These are phyloP conservation scores for Antonospora locustae DNA, from an alignment of 371 early-diverging fungal species.

Conservation along the genomic window DNA sequence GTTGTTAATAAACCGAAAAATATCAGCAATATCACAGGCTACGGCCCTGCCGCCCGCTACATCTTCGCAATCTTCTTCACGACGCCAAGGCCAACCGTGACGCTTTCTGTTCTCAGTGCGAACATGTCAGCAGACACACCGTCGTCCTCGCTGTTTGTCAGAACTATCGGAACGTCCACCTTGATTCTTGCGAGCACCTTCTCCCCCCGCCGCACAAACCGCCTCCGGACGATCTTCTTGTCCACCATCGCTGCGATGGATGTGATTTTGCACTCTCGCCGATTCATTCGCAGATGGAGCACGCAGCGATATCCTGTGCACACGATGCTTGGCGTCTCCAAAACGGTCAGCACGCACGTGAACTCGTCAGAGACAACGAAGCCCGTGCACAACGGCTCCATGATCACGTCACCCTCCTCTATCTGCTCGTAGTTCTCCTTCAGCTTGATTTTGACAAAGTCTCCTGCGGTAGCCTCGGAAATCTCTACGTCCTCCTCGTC, in stretches of 20 bases:
- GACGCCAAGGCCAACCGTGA: constrained; percentile 53
- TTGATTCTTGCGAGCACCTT: constrained; percentile 46
- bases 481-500: constrained; percentile 54
- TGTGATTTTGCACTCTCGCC: constrained; percentile 38
- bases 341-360: constrained; percentile 43
- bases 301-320: constrained; percentile 50
- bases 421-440: constrained; percentile 47
- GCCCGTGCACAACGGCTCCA: constrained; percentile 4
- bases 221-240: constrained; percentile 44
- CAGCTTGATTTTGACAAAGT: constrained; percentile 48
- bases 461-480: constrained; percentile 42
- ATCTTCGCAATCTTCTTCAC: constrained; percentile 51
- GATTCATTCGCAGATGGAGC: constrained; percentile 46
- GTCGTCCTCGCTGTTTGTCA: constrained; percentile 20
- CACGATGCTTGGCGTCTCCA: constrained; percentile 48
- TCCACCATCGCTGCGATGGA: constrained; percentile 45
- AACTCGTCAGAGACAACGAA: constrained; percentile 39
- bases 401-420: constrained; percentile 38
- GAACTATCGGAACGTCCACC: constrained; percentile 21
- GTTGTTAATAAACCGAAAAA: no score
- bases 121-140: constrained; percentile 46
- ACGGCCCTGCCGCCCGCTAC: no score
- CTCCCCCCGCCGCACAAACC: constrained; percentile 46
- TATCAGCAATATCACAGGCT: no score
- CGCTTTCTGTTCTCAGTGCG: constrained; percentile 48